Evolutionary conservation across 139 green algal species (phyloP), one percentile per base, ranked within the genome.

Genomic region (Pleodorina starrii): DNA sequence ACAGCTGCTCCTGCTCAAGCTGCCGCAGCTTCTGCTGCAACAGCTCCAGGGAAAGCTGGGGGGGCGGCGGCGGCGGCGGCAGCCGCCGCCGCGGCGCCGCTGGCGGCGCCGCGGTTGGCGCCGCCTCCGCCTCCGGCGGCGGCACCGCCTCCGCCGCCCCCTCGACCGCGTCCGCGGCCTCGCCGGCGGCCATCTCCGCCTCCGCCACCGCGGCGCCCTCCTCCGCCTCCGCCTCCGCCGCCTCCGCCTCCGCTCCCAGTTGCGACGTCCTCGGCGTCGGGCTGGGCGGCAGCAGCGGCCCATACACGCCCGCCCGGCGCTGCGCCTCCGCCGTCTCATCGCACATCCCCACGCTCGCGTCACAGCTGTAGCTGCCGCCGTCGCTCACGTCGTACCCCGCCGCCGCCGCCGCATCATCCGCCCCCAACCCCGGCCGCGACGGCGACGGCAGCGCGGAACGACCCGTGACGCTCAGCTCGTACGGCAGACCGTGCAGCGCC

Each of bases 401-500:
- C 72, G 23, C 16, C 72, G 32, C 29, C 72, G 40, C 23, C 72
- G 25, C 40, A 17, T n/a, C n/a, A n/a, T n/a, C n/a, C n/a, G n/a
- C n/a, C n/a, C n/a, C n/a, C n/a, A n/a, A n/a, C n/a, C n/a, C n/a
- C n/a, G n/a, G n/a, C n/a, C 29, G 72, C 11, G 16, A 19, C 72
- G 14, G 29, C 43, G 72, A 54, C 25, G 44, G 44, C 44, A 82
- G 44, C 46, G 74, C 74, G 6, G 74, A 82, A 6, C 46, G 43
- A 12, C 74, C 74, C 74, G 44, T 82, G 44, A 82, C 74, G 46
- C 44, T 43, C 27, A 82, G 72, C 72, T 80, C 72, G 16, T 57
- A 59, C 72, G 42, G 42, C 72, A 76, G 68, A 7, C 68, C 68
- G 32, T 46, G 68, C 32, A 76, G 25, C 68, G 68, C 68, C 35